Evolutionary conservation across 164 flowering plant species (phyloP), one percentile per base, ranked within the genome.

Genomic region (Magnolia officinalis): DNA sequence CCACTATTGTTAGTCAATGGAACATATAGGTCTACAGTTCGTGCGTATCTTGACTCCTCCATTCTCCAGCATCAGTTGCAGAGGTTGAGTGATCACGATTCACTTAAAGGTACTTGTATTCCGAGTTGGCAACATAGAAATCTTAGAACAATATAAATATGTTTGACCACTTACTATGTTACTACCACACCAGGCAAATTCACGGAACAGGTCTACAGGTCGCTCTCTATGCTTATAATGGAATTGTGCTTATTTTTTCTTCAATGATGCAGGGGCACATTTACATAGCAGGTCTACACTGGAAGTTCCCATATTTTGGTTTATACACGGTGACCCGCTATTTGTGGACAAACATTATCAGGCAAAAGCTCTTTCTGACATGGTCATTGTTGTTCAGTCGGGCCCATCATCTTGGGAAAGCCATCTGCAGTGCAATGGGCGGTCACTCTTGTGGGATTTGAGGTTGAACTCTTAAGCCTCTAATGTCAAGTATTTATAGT

Each of bases 271-370:
- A 96, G 99, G 98, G 18, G 77, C 77, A 66, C 96, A 92, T 86
- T 92, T 97, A 52, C 87, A 89, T 82, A 88, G 95, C 83, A 85
- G 97, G 75, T 92, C 95, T 66, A 91, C 90, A 0, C 84, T 94
- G 79, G 98, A 96, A 87, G 86, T 96, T 82, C 99, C 99, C 19
- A 88, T 96, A 21, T 94, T 96, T 80, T 96, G 98, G 99, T 94
- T 96, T 82, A 86, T 96, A 76, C 88, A 94, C 78, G 83, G 82
- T 68, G 99, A 96, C 49, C 94, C 97, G 6, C 74, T 96, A 75
- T 84, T 96, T 61, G 90, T 96, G 72, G 98, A 96, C 89, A 96
- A 91, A 81, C 92, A 96, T 82, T 96, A 91, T 84, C 98, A 91
- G 79, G 97, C 99, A 71, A 96, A 89, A 78, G 91, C 99, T 29